A percentile compares a stretch with the other conserved stretches of the same genome.
These are phyloP conservation scores for Russula sp. DNA, from an alignment of 768 basidiomycete genomes.

Conservation along the genomic window DNA sequence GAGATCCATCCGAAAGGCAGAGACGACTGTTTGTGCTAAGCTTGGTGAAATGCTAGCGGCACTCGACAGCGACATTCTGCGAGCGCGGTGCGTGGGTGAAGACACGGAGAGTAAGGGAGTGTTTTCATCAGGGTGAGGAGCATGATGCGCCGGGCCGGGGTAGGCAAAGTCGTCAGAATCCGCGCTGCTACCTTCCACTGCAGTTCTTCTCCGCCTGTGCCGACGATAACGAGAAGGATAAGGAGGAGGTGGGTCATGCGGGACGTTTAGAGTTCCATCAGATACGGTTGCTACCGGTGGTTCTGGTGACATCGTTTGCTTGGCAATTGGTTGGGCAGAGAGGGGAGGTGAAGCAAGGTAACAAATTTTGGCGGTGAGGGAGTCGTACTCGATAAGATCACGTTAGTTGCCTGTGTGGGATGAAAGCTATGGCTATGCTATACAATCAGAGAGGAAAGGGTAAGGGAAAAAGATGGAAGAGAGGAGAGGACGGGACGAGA, in stretches of 20 bases:
- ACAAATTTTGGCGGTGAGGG: not conserved
- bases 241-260: slow-evolving; percentile 61
- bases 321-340: not conserved
- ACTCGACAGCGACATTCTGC: slow-evolving; percentile 48
- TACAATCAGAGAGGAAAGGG: not conserved
- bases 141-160: slow-evolving; percentile 14
- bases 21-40: slow-evolving; percentile 59
- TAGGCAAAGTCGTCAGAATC: slow-evolving; percentile 27
- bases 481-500: not conserved
- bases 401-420: not conserved
- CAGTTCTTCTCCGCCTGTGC: slow-evolving; percentile 28
- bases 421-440: not conserved
- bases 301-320: slow-evolving; percentile 9
- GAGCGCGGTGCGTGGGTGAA: slow-evolving; percentile 31
- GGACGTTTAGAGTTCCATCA: not conserved
- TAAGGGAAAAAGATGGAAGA: not conserved
- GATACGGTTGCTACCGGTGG: not conserved
- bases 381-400: no score
- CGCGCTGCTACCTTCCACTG: slow-evolving; percentile 28
- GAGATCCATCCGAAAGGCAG: slow-evolving; percentile 52
- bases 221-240: slow-evolving; percentile 51
- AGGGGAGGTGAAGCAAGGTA: not conserved
- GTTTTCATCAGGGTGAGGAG: slow-evolving; percentile 35
- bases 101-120: slow-evolving; percentile 39
- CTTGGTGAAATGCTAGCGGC: slow-evolving; percentile 50